Evolutionary conservation across 768 basidiomycete genomes (phyloP).

Genomic region (Boletus barrowsii): DNA sequence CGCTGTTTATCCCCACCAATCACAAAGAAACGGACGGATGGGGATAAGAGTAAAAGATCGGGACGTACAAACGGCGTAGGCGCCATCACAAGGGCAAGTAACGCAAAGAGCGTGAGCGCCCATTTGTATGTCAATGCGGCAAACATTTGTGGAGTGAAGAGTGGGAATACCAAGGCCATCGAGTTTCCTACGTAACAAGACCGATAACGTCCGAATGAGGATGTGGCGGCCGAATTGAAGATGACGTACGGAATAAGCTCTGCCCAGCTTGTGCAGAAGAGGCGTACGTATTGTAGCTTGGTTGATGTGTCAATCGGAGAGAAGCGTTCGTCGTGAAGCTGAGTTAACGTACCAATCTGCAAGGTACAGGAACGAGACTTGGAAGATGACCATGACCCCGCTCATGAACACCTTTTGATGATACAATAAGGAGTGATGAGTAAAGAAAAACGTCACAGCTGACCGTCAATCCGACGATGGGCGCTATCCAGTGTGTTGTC

Average conservation of each 20-base stretch:
- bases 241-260: conserved; percentile 40
- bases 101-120: conserved; percentile 42
- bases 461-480: conserved; percentile 22
- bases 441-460: not conserved
- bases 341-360: conserved; percentile 44
- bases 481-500: conserved; percentile 57
- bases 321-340: not conserved
- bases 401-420: conserved; percentile 40
- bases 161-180: conserved; percentile 43
- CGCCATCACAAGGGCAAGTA: conserved; percentile 41
- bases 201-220: not conserved
- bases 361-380: conserved; percentile 45
- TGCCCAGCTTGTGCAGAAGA: conserved; percentile 56
- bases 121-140: conserved; percentile 45
- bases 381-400: conserved; percentile 41
- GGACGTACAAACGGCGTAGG: conserved; percentile 42
- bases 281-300: conserved; percentile 44
- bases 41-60: not conserved
- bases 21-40: too few species aligned
- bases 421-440: not conserved
- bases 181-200: conserved; percentile 32
- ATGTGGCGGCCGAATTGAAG: not conserved
- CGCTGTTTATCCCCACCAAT: not conserved
- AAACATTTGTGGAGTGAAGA: conserved; percentile 50
- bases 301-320: not conserved